Evolutionary conservation across 202 grass and related monocot genomes (phyloP), one percentile per base, ranked within the genome.

Genomic region (Carex sylvatica): DNA sequence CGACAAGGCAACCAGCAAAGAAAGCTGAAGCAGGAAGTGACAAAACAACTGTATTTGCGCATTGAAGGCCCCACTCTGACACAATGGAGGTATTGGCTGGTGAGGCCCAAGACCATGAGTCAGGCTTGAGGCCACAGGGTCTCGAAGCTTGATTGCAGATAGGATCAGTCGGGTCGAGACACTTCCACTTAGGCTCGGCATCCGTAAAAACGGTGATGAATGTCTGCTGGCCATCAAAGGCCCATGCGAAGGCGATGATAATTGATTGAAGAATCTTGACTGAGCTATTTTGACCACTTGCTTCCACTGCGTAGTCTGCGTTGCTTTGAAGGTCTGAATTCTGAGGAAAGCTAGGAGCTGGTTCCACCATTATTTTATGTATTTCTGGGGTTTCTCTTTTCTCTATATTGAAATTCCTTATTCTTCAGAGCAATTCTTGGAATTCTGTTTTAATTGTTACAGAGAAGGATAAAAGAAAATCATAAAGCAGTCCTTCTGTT

Each of bases 151-250:
- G 76, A 51, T 82, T 91, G 84, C 95, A 85, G 14, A 65, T 53
- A 15, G 1, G 35, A 65, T 81, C 79, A 30, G 59, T 69, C 13
- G 73, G 16, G 58, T 62, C 40, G 59, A 81, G 92, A 86, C 90
- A 97, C 84, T 87, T 87, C 95, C 95, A 97, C 18, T 42, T 1
- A 7, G 92, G 88, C 60, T 97, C 69, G 9, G 92, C 95, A 68
- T 98, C 95, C 0, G 95, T 90, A 85, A 94, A 97, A 36, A 94
- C 88, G 56, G 86, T 89, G 87, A 97, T 91, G 92, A 98, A 98
- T 78, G 88, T 91, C 82, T 97, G 95, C 78, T 94, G 95, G n/a
- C 87, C 85, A 79, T 94, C 92, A 80, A 94, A 97, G 22, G 70
- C 83, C 95, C 95, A 93, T 5, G 84, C 88, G 28, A 97, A 86